Evolutionary conservation across 371 early-diverging fungal genomes (phyloP), one percentile per base, ranked within the genome.

Genomic region (Batkoa obscura): DNA sequence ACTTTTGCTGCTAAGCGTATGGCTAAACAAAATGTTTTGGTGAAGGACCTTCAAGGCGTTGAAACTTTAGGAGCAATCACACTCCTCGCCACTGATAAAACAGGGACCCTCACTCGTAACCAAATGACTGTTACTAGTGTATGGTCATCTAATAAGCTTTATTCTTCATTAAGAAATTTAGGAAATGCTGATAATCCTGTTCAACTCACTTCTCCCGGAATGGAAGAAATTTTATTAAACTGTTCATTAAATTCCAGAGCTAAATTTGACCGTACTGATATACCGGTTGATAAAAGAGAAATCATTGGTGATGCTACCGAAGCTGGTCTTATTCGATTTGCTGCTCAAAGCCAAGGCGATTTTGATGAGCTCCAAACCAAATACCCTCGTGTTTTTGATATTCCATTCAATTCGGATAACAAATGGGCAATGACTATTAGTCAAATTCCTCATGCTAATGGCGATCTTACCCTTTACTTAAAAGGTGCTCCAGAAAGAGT

Each of bases 41-140:
- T 94, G 60, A 94, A 92, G 64, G 90, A 94, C 62, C 65, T 95
- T 38, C 82, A 86, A 59, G 92, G 89, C 58, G 91, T 95, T 13
- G 94, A 95, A 62, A 91, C 93, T n/a, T 77, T 94, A n/a, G 94
- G 94, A 39, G 89, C 90, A 0, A 90, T 95, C 48, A 93, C 95
- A 13, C 69, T 90, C 10, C 72, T 96, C 51, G 92, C 90, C 39
- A 91, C 93, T 0, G 94, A 94, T 65, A 95, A 96, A 69, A 93
- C 94, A 0, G 94, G 94, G 55, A 94, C 96, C 37, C 67, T 95
- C 56, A 93, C 94, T 31, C 76, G 89, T 79, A 88, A 58, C 79
- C 80, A 65, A 58, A 91, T 35, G 95, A 91, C 94, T 67, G 86
- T 41, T 76, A 80, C 37, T 64, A 73, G 32, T 65, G 68, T 52